Base-by-base conservation (phyloP, 2,329 filamentous ascomycete species). In the Ceratocystis huliohia region DNA sequence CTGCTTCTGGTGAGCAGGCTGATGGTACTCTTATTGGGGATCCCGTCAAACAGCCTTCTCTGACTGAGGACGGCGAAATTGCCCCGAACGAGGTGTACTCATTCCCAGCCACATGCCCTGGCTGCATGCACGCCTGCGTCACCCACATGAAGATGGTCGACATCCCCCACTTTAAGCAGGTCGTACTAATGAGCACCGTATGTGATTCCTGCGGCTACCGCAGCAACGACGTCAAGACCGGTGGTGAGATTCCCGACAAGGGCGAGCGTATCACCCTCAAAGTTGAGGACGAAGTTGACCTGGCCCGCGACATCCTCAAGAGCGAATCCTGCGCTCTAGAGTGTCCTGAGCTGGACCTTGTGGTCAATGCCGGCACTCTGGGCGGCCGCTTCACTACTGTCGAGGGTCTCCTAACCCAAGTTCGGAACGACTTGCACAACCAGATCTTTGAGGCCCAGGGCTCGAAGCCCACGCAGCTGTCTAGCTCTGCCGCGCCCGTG, bases 81-180 rank as follows among this genome's bases (percentile, higher is more conserved):
- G 82, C 94, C 61, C 90, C 88, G 70, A 88, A 96, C 74, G 88
- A 96, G 75, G 88, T 96, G 33, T 97, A 97, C 79, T 87, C 86
- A 68, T 94, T 99, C 78, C 93, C 93, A 2, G 88, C 92, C 5
- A 89, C 86, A 67, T 99, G 94, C 75, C 94, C 94, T 0, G 93
- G 90, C 69, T 99, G 94, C 80, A 86, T 87, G 73, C 89, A 89
- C 76, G 79, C 85, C 3, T 96, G 92, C 77, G 85, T 86, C 3
- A 96, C 95, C 8, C 92, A 96, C 76, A 96, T 96, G 91, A 96
- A 96, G 80, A 96, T 96, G 87, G 91, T 97, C 67, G 91, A 96
- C 72, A 96, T 99, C 69, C 94, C 94, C 0, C 88, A 96, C 78
- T 99, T 99, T 80, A 96, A 96, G 78, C 90, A 97, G 74, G 94